Evolutionary conservation across 768 basidiomycete species (phyloP), one percentile per base, ranked within the genome.

Genomic region (Austroboletus eburneus): DNA sequence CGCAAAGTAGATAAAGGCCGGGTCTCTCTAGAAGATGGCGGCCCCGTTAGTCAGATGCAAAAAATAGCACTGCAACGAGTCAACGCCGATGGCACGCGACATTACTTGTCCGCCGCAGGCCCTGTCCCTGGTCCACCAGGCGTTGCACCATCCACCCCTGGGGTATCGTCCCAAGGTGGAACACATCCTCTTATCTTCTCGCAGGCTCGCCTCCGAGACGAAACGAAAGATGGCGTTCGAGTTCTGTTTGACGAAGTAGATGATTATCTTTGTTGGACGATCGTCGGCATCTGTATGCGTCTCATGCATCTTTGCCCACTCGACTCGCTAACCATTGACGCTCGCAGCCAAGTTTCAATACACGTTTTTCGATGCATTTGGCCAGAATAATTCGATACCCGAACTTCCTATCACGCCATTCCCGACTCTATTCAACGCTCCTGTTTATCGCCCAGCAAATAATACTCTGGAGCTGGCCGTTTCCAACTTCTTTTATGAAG

Each of bases 41-140:
- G 91, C 5, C 93, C 91, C 34, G 88, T 97, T 52, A 92, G 90
- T 59, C 92, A 95, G 66, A 91, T 97, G 83, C 93, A 97, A 70
- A 91, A 94, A 72, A 88, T 97, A 51, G 93, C 92, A 2, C 72
- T 97, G 35, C 87, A 92, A 59, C 77, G 89, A 45, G 80, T 89
- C 44, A 87, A 89, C 58, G 73, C 79, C 49, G 89, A 85, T 68
- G 91, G 89, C 32, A 79, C 87, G 32, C 75, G 91, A 60, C 88
- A 88, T 69, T 96, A 93, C 64, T 68, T 96, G 42, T 89, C 87
- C 37, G 92, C 92, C 22, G 89, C 91, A 4, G 88, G 91, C 9
- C 90, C 91, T 14, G 74, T 87, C 49, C 82, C 87, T 43, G 86
- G 86, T 9, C 79, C 85, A n/a, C 78, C 80, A 39, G 84, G 83